phyloP scores from a whole-genome alignment of 352 stramenopile species.

The Phytophthora citrophthora region DNA sequence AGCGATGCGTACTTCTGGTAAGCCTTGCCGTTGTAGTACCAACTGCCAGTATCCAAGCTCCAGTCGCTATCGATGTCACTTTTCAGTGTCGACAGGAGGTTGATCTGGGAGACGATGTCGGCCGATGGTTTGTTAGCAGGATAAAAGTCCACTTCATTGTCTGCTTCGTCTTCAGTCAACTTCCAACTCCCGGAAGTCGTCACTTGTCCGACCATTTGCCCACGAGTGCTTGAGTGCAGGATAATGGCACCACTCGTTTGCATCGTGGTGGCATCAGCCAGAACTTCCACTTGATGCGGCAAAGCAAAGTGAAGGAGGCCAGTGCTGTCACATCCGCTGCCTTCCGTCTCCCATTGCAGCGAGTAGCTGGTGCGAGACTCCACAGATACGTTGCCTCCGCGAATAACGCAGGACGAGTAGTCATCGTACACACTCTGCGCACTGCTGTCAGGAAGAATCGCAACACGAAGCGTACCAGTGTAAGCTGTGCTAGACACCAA shows the following conservation, averaged over 20 bases:
- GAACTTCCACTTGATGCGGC: constrained; percentile 64
- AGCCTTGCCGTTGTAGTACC: constrained; percentile 82
- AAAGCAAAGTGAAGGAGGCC: constrained; percentile 79
- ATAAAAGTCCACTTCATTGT: constrained; percentile 68
- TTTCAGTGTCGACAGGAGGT: constrained; percentile 48
- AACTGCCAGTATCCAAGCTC: constrained; percentile 54
- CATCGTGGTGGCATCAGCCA: constrained; percentile 28
- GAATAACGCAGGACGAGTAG: constrained; percentile 67
- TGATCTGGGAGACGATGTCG: constrained; percentile 42
- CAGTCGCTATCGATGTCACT: constrained; percentile 66
- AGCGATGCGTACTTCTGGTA: constrained; percentile 86
- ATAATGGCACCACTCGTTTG: constrained; percentile 41
- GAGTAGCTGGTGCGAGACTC: constrained; percentile 67
- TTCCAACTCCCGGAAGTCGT: constrained; percentile 51
- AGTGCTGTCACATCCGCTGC: constrained; percentile 45
- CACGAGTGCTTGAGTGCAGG: constrained; percentile 64
- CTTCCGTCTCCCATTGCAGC: constrained; percentile 69
- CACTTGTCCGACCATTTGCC: constrained; percentile 61
- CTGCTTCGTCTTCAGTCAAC: constrained; percentile 57
- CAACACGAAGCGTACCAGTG: constrained; percentile 65
- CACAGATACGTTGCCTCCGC: constrained; percentile 51
- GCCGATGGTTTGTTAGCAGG: constrained; percentile 46
- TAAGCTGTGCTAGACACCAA: constrained; percentile 50
- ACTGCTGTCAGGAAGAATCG: constrained; percentile 51
- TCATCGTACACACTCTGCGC: constrained; percentile 58